Conservation (phyloP, 495 filamentous ascomycete species). For the Penicillium macrosclerotiorum region DNA sequence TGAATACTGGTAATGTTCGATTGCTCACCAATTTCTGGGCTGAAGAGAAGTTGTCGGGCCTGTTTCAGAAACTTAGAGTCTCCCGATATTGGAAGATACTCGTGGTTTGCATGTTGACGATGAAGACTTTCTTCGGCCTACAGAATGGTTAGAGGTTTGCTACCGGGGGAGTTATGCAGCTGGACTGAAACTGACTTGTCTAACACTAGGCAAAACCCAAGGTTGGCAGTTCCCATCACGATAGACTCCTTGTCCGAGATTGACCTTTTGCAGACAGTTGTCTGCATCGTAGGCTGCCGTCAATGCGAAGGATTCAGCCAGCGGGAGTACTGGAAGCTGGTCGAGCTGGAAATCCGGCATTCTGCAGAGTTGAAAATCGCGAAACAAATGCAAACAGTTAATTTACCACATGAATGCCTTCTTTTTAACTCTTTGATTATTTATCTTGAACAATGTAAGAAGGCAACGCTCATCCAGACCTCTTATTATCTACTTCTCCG, state of each 20-base stretch:
- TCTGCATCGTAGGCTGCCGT: constrained; percentile 8
- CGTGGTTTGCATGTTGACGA: constrained; percentile 2
- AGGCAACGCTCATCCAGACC: too few species aligned
- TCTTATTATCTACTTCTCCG: too few species aligned
- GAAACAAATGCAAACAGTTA: too few species aligned
- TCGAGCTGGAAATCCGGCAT: too few species aligned
- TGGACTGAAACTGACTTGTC: too few species aligned
- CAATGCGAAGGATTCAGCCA: constrained; percentile 6
- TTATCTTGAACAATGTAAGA: too few species aligned
- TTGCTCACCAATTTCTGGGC: background rate
- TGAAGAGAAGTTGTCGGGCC: background rate
- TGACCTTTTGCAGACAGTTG: constrained; percentile 2
- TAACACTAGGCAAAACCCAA: constrained; percentile 11
- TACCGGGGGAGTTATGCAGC: background rate
- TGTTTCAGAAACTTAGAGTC: background rate
- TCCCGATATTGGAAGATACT: constrained; percentile 9
- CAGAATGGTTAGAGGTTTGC: background rate
- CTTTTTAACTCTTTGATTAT: too few species aligned
- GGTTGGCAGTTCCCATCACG: constrained; percentile 1
- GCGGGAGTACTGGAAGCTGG: constrained; percentile 1
- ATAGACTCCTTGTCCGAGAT: constrained; percentile 8
- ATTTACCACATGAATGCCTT: too few species aligned
- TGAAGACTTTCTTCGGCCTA: constrained; percentile 7
- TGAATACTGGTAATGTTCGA: constrained; percentile 32
- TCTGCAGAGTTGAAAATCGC: too few species aligned